Evolutionary conservation across 169 alveolate species (phyloP).

Genomic region (Eimeria maxima): DNA sequence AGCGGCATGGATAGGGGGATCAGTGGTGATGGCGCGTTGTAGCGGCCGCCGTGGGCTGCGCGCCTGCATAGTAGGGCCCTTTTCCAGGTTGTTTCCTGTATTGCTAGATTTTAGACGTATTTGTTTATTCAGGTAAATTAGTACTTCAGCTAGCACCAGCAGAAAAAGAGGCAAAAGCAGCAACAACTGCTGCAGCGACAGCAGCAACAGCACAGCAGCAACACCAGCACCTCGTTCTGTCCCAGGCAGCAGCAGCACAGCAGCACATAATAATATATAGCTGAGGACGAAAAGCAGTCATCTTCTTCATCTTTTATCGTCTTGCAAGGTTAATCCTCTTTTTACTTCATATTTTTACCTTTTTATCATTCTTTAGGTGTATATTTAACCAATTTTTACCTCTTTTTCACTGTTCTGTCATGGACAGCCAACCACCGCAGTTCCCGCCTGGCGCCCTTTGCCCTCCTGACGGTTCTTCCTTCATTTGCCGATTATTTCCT

Average conservation of each 20-base stretch:
- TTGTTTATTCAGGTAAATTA: neutral
- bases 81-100: neutral
- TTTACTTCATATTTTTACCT: neutral
- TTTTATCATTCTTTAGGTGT: neutral
- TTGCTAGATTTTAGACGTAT: neutral
- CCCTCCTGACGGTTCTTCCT: neutral
- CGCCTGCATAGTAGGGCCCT: neutral
- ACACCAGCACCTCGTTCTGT: slow-evolving; percentile 33
- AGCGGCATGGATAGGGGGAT: neutral
- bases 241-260: slow-evolving; percentile 20
- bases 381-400: neutral
- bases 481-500: neutral
- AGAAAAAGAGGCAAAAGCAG: slow-evolving; percentile 9
- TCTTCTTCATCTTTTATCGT: neutral
- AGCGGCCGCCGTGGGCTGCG: neutral
- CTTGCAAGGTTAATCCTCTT: neutral
- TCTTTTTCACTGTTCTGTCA: neutral
- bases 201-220: slow-evolving; percentile 8
- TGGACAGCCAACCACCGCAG: neutral
- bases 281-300: neutral
- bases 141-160: neutral
- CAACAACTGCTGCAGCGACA: neutral
- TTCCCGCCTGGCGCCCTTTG: neutral
- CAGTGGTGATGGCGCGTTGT: neutral
- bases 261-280: neutral